Conservation (phyloP, 2,329 filamentous ascomycete genomes). For the Thyridium curvatum region DNA sequence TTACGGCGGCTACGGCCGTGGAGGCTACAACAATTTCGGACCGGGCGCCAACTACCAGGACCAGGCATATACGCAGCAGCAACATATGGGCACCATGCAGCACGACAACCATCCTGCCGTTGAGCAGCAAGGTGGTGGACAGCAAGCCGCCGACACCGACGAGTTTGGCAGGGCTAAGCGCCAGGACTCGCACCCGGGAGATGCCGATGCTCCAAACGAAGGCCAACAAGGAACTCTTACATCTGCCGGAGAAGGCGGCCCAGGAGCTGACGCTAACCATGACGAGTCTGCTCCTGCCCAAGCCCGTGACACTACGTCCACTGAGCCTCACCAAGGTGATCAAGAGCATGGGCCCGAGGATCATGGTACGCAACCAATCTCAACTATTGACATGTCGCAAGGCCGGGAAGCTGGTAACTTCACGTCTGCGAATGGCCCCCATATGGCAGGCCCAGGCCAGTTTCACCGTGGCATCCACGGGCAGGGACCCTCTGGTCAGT, state of each 20-base stretch:
- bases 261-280: background rate
- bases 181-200: conserved; percentile 13
- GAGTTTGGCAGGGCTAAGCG: conserved; percentile 31
- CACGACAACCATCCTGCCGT: conserved; percentile 1
- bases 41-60: conserved; percentile 24
- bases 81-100: conserved; percentile 7
- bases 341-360: too few species aligned
- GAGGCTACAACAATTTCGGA: conserved; percentile 37
- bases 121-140: conserved; percentile 7
- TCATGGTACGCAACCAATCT: too few species aligned
- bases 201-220: conserved; percentile 15
- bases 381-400: too few species aligned
- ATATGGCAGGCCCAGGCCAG: conserved; percentile 1
- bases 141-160: conserved; percentile 23
- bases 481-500: too few species aligned
- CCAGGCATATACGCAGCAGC: conserved; percentile 16
- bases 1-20: conserved; percentile 48
- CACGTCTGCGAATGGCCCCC: background rate
- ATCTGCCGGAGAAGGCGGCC: background rate
- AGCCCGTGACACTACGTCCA: background rate
- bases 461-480: background rate
- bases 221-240: conserved; percentile 4
- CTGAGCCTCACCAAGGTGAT: background rate
- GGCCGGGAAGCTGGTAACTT: too few species aligned
- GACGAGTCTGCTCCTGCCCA: background rate